Conservation (phyloP, 306 rosid genomes). For the Vigna angularis region DNA sequence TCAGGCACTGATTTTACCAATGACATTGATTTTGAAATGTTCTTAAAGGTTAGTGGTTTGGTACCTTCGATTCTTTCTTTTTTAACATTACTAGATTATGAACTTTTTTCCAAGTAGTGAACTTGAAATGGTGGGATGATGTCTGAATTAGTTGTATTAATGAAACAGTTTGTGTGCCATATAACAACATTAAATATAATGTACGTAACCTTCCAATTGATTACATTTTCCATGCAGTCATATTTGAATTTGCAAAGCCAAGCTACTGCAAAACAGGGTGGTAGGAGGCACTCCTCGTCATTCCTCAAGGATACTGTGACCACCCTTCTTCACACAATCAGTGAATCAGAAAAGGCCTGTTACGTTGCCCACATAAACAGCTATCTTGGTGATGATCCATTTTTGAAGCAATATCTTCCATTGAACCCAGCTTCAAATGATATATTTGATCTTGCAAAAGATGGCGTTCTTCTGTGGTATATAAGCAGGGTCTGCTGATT, state of each 20-base stretch:
- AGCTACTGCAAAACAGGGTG: conserved; percentile 61
- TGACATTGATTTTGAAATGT: conserved; percentile 88
- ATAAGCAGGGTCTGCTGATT: conserved; percentile 48
- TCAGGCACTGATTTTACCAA: conserved; percentile 58
- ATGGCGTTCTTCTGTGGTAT: conserved; percentile 97
- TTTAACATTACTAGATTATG: background rate
- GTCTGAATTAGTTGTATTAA: conserved; percentile 26
- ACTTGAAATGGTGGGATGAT: background rate
- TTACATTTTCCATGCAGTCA: conserved; percentile 56
- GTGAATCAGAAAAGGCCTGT: conserved; percentile 80
- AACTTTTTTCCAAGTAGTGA: conserved; percentile 5
- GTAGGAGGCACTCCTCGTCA: conserved; percentile 74
- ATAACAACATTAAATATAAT: conserved; percentile 32
- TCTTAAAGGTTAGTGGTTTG: conserved; percentile 71
- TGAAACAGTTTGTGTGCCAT: conserved; percentile 22
- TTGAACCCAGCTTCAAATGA: conserved; percentile 74
- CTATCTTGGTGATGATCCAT: conserved; percentile 93
- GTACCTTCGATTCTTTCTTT: conserved; percentile 1
- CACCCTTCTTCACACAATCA: conserved; percentile 92
- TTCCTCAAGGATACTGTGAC: conserved; percentile 88
- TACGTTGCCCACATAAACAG: conserved; percentile 95
- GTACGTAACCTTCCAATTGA: conserved; percentile 23
- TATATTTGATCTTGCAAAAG: conserved; percentile 77
- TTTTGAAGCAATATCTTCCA: conserved; percentile 83
- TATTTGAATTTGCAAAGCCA: conserved; percentile 77